Base-by-base conservation (phyloP, 768 basidiomycete species). In the Russula griseocarnosa region DNA sequence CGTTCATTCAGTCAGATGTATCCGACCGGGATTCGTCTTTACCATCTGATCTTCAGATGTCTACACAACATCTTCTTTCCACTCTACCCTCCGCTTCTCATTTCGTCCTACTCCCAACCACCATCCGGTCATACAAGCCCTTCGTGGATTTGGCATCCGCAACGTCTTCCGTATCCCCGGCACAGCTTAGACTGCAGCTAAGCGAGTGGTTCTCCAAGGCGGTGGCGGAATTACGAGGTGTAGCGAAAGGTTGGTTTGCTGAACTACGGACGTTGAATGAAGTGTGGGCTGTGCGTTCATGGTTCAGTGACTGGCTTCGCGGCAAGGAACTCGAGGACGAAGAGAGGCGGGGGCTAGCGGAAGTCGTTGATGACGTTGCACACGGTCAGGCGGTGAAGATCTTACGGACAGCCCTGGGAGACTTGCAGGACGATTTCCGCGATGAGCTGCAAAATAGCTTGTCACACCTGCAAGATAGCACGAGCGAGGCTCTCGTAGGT, bases 71-170 rank as follows among this genome's bases (percentile, higher is more conserved):
- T 1, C 76, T 96, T 30, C 79, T 98, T 22, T 77, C 81, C 28
- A 80, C 81, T 10, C 80, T 96, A 26, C 93, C 93, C 0, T 94
- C 94, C 0, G 88, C 92, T 0, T 84, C 88, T 28, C 90, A 94
- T 67, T 85, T 94, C 65, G 82, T 86, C 18, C 81, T 92, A 59
- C 81, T 98, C 0, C 92, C 94, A 0, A 70, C 78, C 1, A 81
- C 78, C 63, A 81, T 98, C 64, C 82, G 81, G 67, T 80, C 82
- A 5, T 97, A 94, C 74, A 90, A 86, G 69, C 94, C 94, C 10
- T 95, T 91, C 73, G 83, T 96, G 65, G 88, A 94, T 69, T 75
- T 86, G 7, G 76, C 79, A 10, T 85, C 90, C 0, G 73, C 83
- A 0, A 82, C 84, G 4, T 79, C 85, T 20, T 77, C 78, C 3